A percentile compares a stretch with the other conserved stretches of the same genome.
These are phyloP conservation scores for Cyclotella distinguenda DNA, from an alignment of 108 stramenopile genomes.

Conservation along the genomic window DNA sequence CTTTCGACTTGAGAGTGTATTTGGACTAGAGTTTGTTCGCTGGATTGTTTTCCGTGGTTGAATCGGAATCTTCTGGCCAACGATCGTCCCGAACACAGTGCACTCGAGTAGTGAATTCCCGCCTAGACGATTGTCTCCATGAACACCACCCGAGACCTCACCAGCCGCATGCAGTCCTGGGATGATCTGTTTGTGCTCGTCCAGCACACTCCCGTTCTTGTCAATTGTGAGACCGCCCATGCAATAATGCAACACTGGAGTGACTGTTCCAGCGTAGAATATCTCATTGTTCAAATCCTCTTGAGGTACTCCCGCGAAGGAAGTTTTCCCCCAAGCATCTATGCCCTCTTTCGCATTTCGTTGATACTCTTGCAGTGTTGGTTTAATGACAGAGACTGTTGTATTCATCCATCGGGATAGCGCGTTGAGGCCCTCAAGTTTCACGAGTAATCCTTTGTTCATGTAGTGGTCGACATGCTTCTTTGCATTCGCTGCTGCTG, in stretches of 20 bases:
- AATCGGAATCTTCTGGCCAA: constrained; percentile 80
- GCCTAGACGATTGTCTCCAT: constrained; percentile 79
- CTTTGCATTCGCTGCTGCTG: constrained; percentile 75
- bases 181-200: constrained; percentile 42
- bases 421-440: constrained; percentile 66
- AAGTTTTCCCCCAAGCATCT: constrained; percentile 69
- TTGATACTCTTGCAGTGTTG: constrained; percentile 66
- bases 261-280: constrained; percentile 81
- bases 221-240: constrained; percentile 90
- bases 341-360: constrained; percentile 52
- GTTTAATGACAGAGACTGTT: constrained; percentile 39
- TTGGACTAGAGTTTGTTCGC: constrained; percentile 12
- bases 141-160: constrained; percentile 81
- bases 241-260: constrained; percentile 87
- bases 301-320: constrained; percentile 50
- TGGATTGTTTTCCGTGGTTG: constrained; percentile 26
- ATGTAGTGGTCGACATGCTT: constrained; percentile 87
- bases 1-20: constrained; percentile 5
- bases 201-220: constrained; percentile 62
- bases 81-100: constrained; percentile 84
- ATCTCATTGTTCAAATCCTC: constrained; percentile 52
- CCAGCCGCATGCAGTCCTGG: constrained; percentile 73
- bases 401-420: constrained; percentile 72
- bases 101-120: constrained; percentile 91
- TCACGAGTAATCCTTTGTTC: constrained; percentile 80